Evolutionary conservation across 2,329 filamentous ascomycete genomes (phyloP).

Genomic region (Fusarium pilosicola): DNA sequence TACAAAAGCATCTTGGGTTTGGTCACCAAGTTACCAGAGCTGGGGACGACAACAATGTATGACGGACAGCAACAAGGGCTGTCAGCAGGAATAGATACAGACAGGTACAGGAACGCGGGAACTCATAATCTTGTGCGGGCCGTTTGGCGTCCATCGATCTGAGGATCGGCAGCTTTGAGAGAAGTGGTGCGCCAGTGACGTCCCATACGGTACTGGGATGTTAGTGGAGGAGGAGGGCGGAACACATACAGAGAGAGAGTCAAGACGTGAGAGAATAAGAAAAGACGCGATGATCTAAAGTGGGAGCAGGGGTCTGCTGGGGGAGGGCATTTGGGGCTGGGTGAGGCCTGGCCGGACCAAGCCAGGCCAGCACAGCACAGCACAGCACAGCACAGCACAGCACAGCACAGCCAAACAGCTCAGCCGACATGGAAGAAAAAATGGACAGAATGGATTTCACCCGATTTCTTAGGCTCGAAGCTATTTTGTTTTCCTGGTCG

Average conservation of each 20-base stretch:
- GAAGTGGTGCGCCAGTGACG: constrained; percentile 42
- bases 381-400: background rate
- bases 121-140: constrained; percentile 33
- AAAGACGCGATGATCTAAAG: constrained; percentile 34
- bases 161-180: constrained; percentile 38
- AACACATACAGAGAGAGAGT: background rate
- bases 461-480: background rate
- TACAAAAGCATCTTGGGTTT: background rate
- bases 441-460: background rate
- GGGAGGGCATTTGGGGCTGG: constrained; percentile 18
- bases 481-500: background rate
- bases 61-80: constrained; percentile 15
- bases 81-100: constrained; percentile 15
- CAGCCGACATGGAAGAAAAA: background rate
- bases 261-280: constrained; percentile 7
- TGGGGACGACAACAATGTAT: background rate
- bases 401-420: constrained; percentile 4
- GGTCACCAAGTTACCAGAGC: background rate
- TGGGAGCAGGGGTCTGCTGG: constrained; percentile 20
- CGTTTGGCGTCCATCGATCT: constrained; percentile 44
- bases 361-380: background rate
- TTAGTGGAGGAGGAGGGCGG: constrained; percentile 31
- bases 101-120: constrained; percentile 28
- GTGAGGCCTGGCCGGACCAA: constrained; percentile 6
- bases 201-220: constrained; percentile 39